Percentiles rank a stretch among this genome's conserved stretches.
Conservation (phyloP, 2,329 filamentous ascomycete genomes). For the Monosporascus cannonballus region DNA sequence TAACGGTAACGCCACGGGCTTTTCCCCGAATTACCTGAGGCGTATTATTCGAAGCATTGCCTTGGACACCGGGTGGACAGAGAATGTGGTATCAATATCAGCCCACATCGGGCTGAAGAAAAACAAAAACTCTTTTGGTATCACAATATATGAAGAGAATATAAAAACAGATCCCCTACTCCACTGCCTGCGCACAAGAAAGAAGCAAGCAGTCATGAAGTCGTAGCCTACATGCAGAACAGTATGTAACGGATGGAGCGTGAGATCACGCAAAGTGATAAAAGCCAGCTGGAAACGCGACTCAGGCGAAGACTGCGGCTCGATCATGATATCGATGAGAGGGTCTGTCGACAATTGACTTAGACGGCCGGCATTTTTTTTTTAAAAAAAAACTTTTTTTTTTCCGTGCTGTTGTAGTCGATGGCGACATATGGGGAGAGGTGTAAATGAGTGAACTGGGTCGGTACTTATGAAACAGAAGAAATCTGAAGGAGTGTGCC, state of each 20-base stretch:
- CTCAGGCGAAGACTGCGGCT: not conserved
- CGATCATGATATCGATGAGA: not conserved
- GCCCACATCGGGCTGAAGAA: conserved; percentile 12
- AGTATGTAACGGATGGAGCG: not conserved
- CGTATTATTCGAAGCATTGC: not conserved
- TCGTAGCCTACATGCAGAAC: not conserved
- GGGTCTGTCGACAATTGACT: conserved; percentile 6
- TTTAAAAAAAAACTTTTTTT: conserved; percentile 18
- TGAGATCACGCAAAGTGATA: not conserved
- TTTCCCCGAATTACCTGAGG: not conserved
- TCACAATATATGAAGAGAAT: conserved; percentile 22
- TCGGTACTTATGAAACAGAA: conserved; percentile 17
- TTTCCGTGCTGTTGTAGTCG: conserved; percentile 4
- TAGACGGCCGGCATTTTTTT: conserved; percentile 10
- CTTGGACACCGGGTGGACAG: not conserved
- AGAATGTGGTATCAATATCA: conserved; percentile 23
- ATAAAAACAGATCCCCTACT: conserved; percentile 8
- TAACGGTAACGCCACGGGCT: too few species aligned
- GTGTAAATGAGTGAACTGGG: conserved; percentile 25
- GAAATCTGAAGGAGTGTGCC: conserved; percentile 17
- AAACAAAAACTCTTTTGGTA: conserved; percentile 15
- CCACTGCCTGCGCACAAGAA: conserved; percentile 3
- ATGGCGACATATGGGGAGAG: conserved; percentile 20
- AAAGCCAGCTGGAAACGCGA: not conserved
- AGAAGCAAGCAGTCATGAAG: not conserved